These are phyloP conservation scores for Amoebophrya sp. DNA, from an alignment of 169 alveolate genomes.

Conservation along the genomic window DNA sequence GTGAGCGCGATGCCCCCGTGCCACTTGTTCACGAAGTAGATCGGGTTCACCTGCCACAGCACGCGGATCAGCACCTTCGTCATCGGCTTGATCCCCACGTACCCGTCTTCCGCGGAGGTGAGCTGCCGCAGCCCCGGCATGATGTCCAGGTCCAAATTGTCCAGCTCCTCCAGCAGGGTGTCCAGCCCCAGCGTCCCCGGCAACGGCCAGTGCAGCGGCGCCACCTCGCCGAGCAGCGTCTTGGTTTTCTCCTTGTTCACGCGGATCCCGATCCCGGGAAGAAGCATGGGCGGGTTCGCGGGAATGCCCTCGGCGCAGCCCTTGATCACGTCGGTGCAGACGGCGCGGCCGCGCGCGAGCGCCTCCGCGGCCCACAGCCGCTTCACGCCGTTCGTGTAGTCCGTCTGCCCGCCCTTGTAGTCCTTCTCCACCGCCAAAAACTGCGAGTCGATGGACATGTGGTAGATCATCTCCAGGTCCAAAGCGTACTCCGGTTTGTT, in stretches of 20 bases:
- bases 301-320: background rate
- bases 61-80: background rate
- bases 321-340: background rate
- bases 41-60: background rate
- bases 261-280: background rate
- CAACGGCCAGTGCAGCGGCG: background rate
- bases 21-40: background rate
- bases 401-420: background rate
- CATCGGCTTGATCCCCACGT: background rate
- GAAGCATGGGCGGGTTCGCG: background rate
- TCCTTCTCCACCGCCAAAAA: background rate
- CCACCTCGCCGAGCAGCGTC: background rate
- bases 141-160: background rate
- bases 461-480: background rate
- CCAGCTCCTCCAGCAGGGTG: background rate
- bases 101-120: background rate
- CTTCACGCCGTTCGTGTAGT: background rate
- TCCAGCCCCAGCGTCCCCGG: background rate
- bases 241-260: background rate
- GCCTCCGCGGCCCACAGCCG: background rate
- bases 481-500: background rate
- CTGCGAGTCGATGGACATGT: background rate
- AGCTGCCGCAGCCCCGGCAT: background rate
- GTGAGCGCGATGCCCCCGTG: background rate
- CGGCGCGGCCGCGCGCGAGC: background rate